These are phyloP conservation scores for Croton laevigatus DNA, from an alignment of 441 rosid genomes.

Conservation along the genomic window DNA sequence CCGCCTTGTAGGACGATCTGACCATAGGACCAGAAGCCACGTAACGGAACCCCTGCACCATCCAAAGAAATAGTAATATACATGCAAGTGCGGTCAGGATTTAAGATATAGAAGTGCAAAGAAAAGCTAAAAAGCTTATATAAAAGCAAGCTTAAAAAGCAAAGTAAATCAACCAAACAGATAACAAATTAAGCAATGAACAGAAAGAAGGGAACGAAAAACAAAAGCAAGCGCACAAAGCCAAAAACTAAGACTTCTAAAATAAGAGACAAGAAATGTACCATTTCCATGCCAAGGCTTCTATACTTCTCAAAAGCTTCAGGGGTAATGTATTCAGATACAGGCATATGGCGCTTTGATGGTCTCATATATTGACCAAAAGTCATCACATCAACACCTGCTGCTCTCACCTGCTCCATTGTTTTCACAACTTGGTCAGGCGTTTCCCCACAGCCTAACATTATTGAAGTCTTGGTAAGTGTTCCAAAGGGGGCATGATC, in stretches of 20 bases:
- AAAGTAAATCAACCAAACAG: background rate
- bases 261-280: slow-evolving; percentile 24
- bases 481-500: slow-evolving; percentile 70
- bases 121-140: background rate
- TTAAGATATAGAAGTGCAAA: background rate
- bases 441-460: slow-evolving; percentile 98
- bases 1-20: slow-evolving; percentile 98
- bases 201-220: slow-evolving; percentile 1
- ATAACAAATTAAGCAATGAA: background rate
- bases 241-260: background rate
- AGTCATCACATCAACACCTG: slow-evolving; percentile 94
- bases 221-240: background rate
- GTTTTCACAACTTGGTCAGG: slow-evolving; percentile 87
- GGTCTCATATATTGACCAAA: slow-evolving; percentile 99
- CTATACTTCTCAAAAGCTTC: slow-evolving; percentile 87
- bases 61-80: slow-evolving; percentile 13
- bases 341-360: slow-evolving; percentile 97
- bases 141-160: background rate
- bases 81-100: background rate
- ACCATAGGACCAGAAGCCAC: slow-evolving; percentile 99
- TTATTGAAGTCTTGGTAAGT: slow-evolving; percentile 87
- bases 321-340: slow-evolving; percentile 90
- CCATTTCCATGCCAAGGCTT: slow-evolving; percentile 93
- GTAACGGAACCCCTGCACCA: slow-evolving; percentile 79
- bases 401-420: slow-evolving; percentile 93